A percentile compares a stretch with the other conserved stretches of the same genome.
phyloP scores from a whole-genome alignment of 257 asterid genomes.

The Salvia splendens region DNA sequence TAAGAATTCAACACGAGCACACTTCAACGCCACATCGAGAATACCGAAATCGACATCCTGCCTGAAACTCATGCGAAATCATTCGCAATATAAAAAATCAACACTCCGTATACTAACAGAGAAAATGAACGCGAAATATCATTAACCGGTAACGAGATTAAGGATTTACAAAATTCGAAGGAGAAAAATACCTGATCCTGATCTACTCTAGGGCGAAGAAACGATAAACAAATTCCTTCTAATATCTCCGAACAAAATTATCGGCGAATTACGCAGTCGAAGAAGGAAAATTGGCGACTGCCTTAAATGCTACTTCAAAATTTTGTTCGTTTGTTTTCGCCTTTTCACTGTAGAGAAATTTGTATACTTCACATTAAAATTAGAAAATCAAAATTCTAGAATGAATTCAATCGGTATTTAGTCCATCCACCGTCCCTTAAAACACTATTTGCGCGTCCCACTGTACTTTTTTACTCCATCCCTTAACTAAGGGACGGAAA shows the following conservation, averaged over 20 bases:
- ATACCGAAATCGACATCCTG: slow-evolving; percentile 22
- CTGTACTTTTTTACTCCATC: no score
- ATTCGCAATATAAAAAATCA: slow-evolving; percentile 13
- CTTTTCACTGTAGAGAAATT: slow-evolving; percentile 21
- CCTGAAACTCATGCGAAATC: slow-evolving; percentile 14
- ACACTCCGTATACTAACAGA: slow-evolving; percentile 9
- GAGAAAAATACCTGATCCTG: slow-evolving; percentile 43
- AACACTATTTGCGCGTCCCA: no score
- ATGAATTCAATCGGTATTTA: neutral
- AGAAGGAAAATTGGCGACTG: slow-evolving; percentile 2
- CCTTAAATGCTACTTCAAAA: slow-evolving; percentile 25
- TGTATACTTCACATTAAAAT: slow-evolving; percentile 15
- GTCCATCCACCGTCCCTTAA: no score
- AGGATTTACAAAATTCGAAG: neutral
- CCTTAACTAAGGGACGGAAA: no score
- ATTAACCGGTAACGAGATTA: slow-evolving; percentile 20
- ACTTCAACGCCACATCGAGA: slow-evolving; percentile 27
- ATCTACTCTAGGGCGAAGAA: slow-evolving; percentile 38
- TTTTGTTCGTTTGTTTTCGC: slow-evolving; percentile 23
- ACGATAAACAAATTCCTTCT: slow-evolving; percentile 14
- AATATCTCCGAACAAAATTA: slow-evolving; percentile 8
- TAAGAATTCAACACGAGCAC: slow-evolving; percentile 29
- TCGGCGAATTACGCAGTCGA: slow-evolving; percentile 30
- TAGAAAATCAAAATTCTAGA: slow-evolving; percentile 27
- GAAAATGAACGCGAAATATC: neutral